phyloP scores from a whole-genome alignment of 2,329 filamentous ascomycete species.

The Emergomyces pasteurianus region DNA sequence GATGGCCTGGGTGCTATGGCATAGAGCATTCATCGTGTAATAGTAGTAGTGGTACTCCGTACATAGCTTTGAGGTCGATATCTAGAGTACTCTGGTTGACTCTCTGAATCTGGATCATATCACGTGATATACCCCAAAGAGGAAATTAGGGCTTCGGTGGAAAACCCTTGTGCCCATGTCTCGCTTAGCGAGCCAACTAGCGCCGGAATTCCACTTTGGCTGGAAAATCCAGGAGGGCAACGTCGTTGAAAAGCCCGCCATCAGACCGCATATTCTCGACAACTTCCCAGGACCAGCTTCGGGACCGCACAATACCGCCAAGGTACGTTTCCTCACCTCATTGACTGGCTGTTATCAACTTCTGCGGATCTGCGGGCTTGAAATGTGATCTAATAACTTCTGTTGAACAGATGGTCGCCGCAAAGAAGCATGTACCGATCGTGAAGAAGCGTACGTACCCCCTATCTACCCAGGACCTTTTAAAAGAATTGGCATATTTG shows the following conservation, averaged over 20 bases:
- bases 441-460: slow-evolving; percentile 96
- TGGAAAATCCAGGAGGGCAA: neutral
- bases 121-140: neutral
- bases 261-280: slow-evolving; percentile 26
- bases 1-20: neutral
- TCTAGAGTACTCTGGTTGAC: neutral
- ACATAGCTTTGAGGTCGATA: no score
- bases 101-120: neutral
- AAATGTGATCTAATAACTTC: neutral
- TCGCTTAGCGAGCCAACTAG: slow-evolving; percentile 7
- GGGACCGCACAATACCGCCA: slow-evolving; percentile 33
- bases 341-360: slow-evolving; percentile 2
- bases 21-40: neutral
- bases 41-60: neutral
- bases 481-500: neutral
- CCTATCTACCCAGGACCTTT: slow-evolving; percentile 5
- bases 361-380: neutral
- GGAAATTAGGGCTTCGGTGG: neutral
- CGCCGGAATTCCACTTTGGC: slow-evolving; percentile 5
- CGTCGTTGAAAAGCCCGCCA: slow-evolving; percentile 3
- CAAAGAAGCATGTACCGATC: slow-evolving; percentile 98
- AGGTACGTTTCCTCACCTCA: slow-evolving; percentile 23
- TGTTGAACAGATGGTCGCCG: slow-evolving; percentile 74
- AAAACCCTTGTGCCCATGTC: neutral
- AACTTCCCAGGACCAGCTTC: slow-evolving; percentile 29